phyloP scores from a whole-genome alignment of 345 rosid genomes.

The Abelmoschus esculentus region DNA sequence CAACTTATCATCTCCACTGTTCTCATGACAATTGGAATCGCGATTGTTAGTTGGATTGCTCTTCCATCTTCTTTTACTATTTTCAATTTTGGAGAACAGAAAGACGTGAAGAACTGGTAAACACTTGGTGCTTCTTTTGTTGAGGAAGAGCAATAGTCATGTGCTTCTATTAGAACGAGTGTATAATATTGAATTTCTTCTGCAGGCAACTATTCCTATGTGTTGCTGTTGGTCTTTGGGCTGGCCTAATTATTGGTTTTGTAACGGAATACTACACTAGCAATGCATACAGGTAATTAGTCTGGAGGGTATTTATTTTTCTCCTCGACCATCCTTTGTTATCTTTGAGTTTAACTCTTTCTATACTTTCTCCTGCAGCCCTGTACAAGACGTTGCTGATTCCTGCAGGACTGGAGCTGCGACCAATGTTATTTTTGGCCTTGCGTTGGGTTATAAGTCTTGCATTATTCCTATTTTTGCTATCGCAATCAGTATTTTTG shows the following conservation, averaged over 20 bases:
- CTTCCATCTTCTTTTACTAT: conserved; percentile 48
- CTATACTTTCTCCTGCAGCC: conserved; percentile 39
- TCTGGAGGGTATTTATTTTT: background rate
- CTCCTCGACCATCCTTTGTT: background rate
- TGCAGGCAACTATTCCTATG: conserved; percentile 60
- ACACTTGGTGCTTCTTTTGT: too few relatives aligned
- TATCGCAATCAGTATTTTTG: conserved; percentile 57
- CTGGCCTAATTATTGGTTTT: conserved; percentile 70
- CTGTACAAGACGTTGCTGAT: conserved; percentile 97
- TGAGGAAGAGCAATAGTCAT: too few relatives aligned
- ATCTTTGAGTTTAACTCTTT: background rate
- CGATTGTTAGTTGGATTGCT: conserved; percentile 49
- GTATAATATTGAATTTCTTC: background rate
- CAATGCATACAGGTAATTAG: conserved; percentile 53
- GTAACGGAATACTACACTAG: conserved; percentile 70
- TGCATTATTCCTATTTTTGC: conserved; percentile 76
- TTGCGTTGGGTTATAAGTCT: conserved; percentile 74
- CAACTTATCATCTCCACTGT: conserved; percentile 64
- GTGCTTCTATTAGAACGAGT: too few relatives aligned
- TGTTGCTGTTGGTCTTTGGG: conserved; percentile 71
- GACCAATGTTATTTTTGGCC: conserved; percentile 41
- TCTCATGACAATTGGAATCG: conserved; percentile 62
- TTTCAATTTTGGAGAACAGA: conserved; percentile 49
- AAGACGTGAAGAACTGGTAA: conserved; percentile 63
- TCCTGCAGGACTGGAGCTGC: conserved; percentile 84